Evolutionary conservation across 139 green algal species (phyloP).

Genomic region (Chlamydomonas incerta): DNA sequence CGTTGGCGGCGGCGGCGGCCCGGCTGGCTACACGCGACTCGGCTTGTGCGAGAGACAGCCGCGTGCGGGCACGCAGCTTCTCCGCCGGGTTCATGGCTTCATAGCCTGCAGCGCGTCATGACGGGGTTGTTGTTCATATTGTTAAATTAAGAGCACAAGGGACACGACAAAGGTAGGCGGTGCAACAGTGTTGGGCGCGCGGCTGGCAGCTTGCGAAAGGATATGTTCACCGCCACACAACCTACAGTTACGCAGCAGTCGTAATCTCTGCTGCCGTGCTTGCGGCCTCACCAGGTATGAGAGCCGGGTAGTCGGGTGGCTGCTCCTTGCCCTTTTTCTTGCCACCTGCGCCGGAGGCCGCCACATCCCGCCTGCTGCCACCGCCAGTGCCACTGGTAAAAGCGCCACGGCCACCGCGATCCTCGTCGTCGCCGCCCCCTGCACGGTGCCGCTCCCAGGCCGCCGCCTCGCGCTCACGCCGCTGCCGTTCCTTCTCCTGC

Average conservation of each 20-base stretch:
- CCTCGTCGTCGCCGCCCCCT: background rate
- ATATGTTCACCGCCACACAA: no score
- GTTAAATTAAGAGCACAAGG: no score
- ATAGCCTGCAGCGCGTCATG: slow-evolving; percentile 10
- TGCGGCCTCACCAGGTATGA: background rate
- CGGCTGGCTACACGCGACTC: background rate
- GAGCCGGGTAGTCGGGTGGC: background rate
- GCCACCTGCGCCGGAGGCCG: background rate
- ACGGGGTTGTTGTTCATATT: no score
- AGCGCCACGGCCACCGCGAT: no score
- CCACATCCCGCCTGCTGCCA: background rate
- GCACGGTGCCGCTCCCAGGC: background rate
- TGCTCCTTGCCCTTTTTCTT: background rate
- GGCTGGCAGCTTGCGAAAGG: no score
- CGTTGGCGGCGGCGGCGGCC: background rate
- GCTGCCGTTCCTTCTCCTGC: background rate
- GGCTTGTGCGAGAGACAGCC: slow-evolving; percentile 22
- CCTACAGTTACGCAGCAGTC: no score
- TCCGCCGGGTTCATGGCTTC: slow-evolving; percentile 12
- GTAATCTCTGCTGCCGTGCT: no score
- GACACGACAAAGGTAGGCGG: no score
- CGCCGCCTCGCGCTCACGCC: background rate
- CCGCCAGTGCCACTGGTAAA: background rate
- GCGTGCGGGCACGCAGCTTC: slow-evolving; percentile 29
- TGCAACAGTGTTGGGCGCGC: no score